These are phyloP conservation scores for Ligustrum vulgare DNA, from an alignment of 257 asterid species.

Conservation along the genomic window DNA sequence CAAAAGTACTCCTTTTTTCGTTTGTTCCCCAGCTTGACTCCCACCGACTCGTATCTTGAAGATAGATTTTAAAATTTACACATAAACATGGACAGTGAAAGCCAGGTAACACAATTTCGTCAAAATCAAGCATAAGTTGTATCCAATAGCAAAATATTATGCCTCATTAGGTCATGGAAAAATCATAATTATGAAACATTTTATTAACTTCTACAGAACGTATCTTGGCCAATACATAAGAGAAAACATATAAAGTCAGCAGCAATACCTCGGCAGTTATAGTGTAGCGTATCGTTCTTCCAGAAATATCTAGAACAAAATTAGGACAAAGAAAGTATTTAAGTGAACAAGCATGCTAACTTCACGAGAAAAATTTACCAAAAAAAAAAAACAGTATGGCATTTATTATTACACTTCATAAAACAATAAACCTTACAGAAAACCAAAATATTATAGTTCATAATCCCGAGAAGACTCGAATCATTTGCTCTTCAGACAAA, in stretches of 20 bases:
- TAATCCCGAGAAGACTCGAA: too few species aligned
- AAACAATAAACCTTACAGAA: too few species aligned
- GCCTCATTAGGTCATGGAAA: background rate
- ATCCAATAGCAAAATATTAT: background rate
- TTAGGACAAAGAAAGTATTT: background rate
- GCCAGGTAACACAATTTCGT: background rate
- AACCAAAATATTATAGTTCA: too few species aligned
- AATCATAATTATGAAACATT: background rate
- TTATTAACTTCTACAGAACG: background rate
- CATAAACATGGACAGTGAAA: background rate
- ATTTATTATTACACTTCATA: too few species aligned
- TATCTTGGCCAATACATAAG: background rate
- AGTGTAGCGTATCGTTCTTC: slow-evolving; percentile 51
- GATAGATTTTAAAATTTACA: background rate
- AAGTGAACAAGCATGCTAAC: slow-evolving; percentile 16
- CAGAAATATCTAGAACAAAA: slow-evolving; percentile 51
- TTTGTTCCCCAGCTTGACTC: background rate
- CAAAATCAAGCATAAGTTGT: background rate
- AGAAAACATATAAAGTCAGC: background rate
- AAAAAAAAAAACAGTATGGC: background rate
- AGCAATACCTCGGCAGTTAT: slow-evolving; percentile 71
- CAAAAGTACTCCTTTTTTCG: background rate
- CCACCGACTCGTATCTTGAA: background rate
- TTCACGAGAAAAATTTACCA: too few species aligned
- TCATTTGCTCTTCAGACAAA: too few species aligned